Conservation (phyloP, 305 asterid species). For the Solanum hybrid region DNA sequence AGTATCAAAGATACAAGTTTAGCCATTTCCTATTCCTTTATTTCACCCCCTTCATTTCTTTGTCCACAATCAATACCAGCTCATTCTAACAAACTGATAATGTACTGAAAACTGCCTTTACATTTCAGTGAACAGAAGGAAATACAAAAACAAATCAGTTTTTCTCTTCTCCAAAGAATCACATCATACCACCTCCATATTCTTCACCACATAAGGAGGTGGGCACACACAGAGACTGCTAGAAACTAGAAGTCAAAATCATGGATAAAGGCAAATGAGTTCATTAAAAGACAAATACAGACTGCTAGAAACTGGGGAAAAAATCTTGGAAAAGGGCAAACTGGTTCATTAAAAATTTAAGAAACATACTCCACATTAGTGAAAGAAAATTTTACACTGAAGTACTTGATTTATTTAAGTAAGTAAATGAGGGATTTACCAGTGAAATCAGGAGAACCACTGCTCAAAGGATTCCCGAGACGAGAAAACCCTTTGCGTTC, state of each 20-base stretch:
- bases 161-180: neutral
- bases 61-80: neutral
- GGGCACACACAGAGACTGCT: neutral
- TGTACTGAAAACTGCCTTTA: conserved; percentile 2
- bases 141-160: neutral
- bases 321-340: neutral
- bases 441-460: conserved; percentile 83
- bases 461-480: conserved; percentile 54
- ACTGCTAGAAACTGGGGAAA: neutral
- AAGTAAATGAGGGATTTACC: conserved; percentile 35
- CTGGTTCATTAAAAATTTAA: neutral
- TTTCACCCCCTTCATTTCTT: neutral
- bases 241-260: neutral
- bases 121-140: neutral
- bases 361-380: neutral
- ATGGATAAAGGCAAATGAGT: neutral
- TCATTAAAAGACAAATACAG: neutral
- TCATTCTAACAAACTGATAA: neutral
- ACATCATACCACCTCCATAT: neutral
- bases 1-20: neutral
- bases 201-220: neutral
- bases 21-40: neutral
- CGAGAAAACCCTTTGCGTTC: conserved; percentile 93
- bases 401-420: neutral
- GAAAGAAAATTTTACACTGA: neutral